Evolutionary conservation across 1,284 basidiomycete genomes (phyloP).

Genomic region (Porphyrellus sp.): DNA sequence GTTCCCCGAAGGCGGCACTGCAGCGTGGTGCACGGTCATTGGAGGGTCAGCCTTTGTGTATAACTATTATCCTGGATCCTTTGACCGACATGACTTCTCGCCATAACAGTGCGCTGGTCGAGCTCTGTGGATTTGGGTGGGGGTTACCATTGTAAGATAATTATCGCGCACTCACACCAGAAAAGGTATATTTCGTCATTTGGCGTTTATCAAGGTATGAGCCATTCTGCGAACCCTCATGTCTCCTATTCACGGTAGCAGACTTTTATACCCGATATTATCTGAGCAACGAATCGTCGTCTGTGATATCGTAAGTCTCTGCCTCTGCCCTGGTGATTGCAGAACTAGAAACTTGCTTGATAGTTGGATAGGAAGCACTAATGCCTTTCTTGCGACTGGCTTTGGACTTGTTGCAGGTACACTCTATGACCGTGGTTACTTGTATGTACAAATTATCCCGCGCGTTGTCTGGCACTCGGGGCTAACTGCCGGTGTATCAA

Average conservation of each 20-base stretch:
- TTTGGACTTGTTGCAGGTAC: constrained; percentile 18
- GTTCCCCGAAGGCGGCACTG: constrained; percentile 31
- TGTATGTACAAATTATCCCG: constrained; percentile 20
- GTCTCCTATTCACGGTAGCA: constrained; percentile 4
- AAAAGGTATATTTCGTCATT: constrained; percentile 27
- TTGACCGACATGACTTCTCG: not conserved
- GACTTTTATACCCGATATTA: constrained; percentile 32
- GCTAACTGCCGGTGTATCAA: constrained; percentile 15
- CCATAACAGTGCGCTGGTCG: constrained; percentile 20
- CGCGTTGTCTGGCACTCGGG: not conserved
- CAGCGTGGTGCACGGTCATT: constrained; percentile 27
- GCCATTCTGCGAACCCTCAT: not conserved
- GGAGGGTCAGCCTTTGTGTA: constrained; percentile 20
- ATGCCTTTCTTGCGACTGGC: constrained; percentile 15
- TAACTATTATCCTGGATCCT: not conserved
- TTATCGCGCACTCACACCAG: not conserved
- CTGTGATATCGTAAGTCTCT: constrained; percentile 31
- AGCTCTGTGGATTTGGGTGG: constrained; percentile 31
- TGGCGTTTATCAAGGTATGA: constrained; percentile 35
- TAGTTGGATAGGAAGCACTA: constrained; percentile 34
- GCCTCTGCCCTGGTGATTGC: not conserved
- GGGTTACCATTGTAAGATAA: not conserved
- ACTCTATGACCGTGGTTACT: constrained; percentile 33
- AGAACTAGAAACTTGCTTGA: not conserved
- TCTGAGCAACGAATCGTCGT: constrained; percentile 30